These are phyloP conservation scores for Orbilia ellipsospora DNA, from an alignment of 2,329 filamentous ascomycete species.

Conservation along the genomic window DNA sequence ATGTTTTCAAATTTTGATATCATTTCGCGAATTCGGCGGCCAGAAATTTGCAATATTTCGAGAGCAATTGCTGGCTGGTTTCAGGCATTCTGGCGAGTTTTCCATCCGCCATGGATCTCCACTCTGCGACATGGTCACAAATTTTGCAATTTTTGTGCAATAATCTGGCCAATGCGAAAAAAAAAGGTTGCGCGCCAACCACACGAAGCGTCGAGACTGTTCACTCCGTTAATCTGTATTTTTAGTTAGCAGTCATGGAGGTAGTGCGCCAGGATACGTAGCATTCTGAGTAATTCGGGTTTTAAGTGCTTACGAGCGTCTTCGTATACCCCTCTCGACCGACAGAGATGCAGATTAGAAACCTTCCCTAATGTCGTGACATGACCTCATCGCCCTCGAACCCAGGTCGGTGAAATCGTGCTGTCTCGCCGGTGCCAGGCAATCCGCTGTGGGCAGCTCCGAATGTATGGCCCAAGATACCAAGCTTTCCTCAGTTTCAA, in stretches of 20 bases:
- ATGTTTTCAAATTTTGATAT: too few relatives aligned
- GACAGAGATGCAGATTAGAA: constrained; percentile 2
- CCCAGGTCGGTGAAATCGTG: constrained; percentile 24
- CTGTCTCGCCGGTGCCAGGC: constrained; percentile 25
- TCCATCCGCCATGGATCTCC: not conserved
- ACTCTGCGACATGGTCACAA: not conserved
- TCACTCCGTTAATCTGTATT: not conserved
- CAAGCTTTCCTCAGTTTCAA: constrained; percentile 40
- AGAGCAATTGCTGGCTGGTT: too few relatives aligned
- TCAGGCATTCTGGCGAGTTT: too few relatives aligned
- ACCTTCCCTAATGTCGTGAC: constrained; percentile 25
- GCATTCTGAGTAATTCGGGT: too few relatives aligned
- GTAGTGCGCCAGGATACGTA: too few relatives aligned
- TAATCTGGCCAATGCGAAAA: not conserved
- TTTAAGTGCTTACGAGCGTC: too few relatives aligned
- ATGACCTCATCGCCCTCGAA: constrained; percentile 35
- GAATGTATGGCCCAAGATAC: constrained; percentile 23
- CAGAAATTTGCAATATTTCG: too few relatives aligned
- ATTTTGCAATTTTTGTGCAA: too few relatives aligned
- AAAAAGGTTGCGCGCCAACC: constrained; percentile 9
- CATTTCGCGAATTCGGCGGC: too few relatives aligned
- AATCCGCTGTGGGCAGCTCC: not conserved
- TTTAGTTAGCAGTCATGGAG: not conserved
- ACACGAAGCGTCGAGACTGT: not conserved
- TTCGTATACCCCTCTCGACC: constrained; percentile 15